These are phyloP conservation scores for Aureobasidium namibiae DNA, from an alignment of 2,329 filamentous ascomycete genomes.

Conservation along the genomic window DNA sequence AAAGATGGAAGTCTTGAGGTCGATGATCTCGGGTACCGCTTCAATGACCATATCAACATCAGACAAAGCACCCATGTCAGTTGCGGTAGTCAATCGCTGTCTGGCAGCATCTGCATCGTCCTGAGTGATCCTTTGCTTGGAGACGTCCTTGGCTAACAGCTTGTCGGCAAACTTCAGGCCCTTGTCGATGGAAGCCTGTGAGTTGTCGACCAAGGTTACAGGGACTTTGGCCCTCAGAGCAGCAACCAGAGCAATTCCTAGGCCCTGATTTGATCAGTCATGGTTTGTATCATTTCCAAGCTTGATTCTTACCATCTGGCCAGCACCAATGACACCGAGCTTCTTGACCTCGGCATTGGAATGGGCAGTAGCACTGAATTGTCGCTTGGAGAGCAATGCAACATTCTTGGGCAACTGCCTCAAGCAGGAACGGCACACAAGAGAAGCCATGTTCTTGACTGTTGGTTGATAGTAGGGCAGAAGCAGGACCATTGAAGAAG, in stretches of 20 bases:
- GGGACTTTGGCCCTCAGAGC: constrained; percentile 75
- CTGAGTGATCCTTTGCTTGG: constrained; percentile 77
- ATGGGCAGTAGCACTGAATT: constrained; percentile 57
- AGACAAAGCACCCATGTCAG: constrained; percentile 66
- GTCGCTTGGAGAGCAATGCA: neutral
- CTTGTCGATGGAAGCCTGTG: constrained; percentile 77
- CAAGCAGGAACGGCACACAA: neutral
- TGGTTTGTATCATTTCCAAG: too few relatives aligned
- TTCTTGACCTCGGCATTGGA: constrained; percentile 57
- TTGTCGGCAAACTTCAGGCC: constrained; percentile 89
- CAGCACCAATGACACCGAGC: constrained; percentile 85
- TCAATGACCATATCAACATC: constrained; percentile 96
- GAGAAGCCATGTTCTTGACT: neutral
- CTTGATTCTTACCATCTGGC: constrained; percentile 67
- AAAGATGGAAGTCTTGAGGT: constrained; percentile 85
- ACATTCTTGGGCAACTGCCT: neutral
- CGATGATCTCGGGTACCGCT: constrained; percentile 85
- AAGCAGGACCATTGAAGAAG: neutral
- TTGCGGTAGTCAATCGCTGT: constrained; percentile 59
- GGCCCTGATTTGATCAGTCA: constrained; percentile 52
- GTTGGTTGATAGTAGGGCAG: neutral
- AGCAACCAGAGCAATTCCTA: constrained; percentile 92
- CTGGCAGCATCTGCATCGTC: constrained; percentile 68
- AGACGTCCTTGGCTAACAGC: constrained; percentile 83
- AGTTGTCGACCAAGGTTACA: constrained; percentile 78